Evolutionary conservation across 2,329 filamentous ascomycete genomes (phyloP), one percentile per base, ranked within the genome.

Genomic region (Aspergillus alliaceus): DNA sequence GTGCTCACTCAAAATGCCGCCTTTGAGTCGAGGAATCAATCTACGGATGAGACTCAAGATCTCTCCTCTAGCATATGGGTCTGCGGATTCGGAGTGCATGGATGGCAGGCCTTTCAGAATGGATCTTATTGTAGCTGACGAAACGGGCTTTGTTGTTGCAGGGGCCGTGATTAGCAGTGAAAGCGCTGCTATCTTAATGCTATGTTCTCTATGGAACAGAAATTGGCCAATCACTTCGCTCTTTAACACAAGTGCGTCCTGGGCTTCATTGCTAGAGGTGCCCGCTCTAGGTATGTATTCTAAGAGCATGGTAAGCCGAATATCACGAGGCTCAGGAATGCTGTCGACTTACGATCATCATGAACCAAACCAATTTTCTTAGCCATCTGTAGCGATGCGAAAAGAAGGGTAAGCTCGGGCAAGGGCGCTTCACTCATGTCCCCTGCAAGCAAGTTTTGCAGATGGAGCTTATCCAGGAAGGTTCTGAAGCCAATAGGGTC

Each of bases 21-120:
- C 87, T 62, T 89, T 83, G 4, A 96, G 78, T 42, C 93, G 86
- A 65, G 89, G 87, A 57, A 93, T 85, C 71, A 98, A 85, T 64
- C 88, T 87, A 59, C 90, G 88, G 2, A 89, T 86, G 60, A 90
- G 84, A 24, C 86, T 86, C 25, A 93, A 81, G 1, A 96, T 81
- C 64, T 96, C 91, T 57, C 93, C 89, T 56, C 95, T 86, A 63
- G 93, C 89, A 66, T 93, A 91, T 6, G 93, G 87, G 69, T 97
- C 92, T 0, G 44, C 44, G n/a, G 90, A 86, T 61, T 97, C 93
- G 3, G 91, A 86, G 69, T 96, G 89, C 61, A 93, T 86, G 15
- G 87, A 83, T 1, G 84, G 81, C 3, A 98, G 75, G 57, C 90
- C 86, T 32, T 77, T 79, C 53, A 81, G 81, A 2, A 98, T 77